Evolutionary conservation across 1,139 yeast genomes (phyloP).

Genomic region (Suhomyces wounanorum): DNA sequence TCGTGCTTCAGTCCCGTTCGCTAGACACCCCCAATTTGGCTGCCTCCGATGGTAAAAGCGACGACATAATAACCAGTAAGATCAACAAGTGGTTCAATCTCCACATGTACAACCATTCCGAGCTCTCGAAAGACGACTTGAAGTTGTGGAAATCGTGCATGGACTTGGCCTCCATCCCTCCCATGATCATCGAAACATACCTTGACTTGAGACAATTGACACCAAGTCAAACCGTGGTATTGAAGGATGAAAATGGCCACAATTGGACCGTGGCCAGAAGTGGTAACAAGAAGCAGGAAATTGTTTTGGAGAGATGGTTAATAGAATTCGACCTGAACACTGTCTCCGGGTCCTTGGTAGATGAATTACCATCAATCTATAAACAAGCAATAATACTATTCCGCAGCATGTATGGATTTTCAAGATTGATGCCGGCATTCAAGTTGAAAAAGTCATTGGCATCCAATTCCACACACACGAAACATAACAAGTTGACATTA

Average conservation of each 20-base stretch:
- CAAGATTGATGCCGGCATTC: constrained; percentile 72
- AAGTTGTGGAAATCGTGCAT: constrained; percentile 56
- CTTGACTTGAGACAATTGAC: constrained; percentile 68
- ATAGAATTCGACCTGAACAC: constrained; percentile 63
- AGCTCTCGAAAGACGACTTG: constrained; percentile 55
- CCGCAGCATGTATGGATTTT: constrained; percentile 68
- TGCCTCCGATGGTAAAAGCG: constrained; percentile 5
- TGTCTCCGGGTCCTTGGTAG: constrained; percentile 31
- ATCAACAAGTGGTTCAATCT: constrained; percentile 71
- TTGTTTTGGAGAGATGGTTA: constrained; percentile 91
- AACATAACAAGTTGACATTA: constrained; percentile 34
- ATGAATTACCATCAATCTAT: constrained; percentile 68
- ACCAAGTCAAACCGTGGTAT: constrained; percentile 60
- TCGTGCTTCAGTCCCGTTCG: constrained; percentile 36
- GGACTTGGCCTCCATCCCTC: constrained; percentile 55
- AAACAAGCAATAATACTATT: constrained; percentile 74
- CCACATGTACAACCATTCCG: constrained; percentile 49
- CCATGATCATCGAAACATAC: constrained; percentile 82
- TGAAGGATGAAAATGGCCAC: constrained; percentile 54
- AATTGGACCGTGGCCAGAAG: constrained; percentile 56
- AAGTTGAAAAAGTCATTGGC: constrained; percentile 46
- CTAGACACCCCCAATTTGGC: constrained; percentile 5
- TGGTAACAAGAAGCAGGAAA: constrained; percentile 62
- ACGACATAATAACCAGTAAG: constrained; percentile 20
- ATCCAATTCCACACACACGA: constrained; percentile 7